Conservation (phyloP, 1,284 basidiomycete genomes). For the Heterobasidion parviporum region DNA sequence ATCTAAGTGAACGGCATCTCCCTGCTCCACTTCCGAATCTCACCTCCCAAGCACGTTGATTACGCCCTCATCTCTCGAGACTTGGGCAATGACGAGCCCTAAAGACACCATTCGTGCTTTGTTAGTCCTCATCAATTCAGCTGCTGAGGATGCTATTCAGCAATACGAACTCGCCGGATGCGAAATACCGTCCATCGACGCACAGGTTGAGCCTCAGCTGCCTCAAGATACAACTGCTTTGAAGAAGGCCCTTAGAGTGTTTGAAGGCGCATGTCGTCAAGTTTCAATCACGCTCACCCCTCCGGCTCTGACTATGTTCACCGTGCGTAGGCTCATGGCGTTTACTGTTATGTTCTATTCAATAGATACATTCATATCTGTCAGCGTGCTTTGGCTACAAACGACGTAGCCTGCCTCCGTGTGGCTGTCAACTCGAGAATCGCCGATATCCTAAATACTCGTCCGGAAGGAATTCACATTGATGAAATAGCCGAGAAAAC, state of each 20-base stretch:
- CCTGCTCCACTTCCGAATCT: no score
- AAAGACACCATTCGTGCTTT: background rate
- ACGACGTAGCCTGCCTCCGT: background rate
- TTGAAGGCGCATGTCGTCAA: constrained; percentile 1
- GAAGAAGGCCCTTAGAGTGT: background rate
- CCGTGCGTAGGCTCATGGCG: background rate
- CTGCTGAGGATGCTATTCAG: background rate
- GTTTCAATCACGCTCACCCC: background rate
- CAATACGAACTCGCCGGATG: background rate
- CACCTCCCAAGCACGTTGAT: no score
- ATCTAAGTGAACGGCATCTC: no score
- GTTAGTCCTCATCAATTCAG: background rate
- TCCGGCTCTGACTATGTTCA: background rate
- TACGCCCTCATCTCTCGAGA: no score
- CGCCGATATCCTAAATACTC: constrained; percentile 20
- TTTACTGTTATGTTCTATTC: background rate
- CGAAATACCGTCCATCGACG: background rate
- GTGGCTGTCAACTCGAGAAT: constrained; percentile 18
- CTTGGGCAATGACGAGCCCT: background rate
- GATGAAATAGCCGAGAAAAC: constrained; percentile 19
- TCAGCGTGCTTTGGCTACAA: background rate
- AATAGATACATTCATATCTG: no score
- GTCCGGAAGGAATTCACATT: constrained; percentile 24
- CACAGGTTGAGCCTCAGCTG: background rate
- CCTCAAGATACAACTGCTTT: background rate